phyloP scores from a whole-genome alignment of 139 green algal genomes.

The Pleodorina starrii region DNA sequence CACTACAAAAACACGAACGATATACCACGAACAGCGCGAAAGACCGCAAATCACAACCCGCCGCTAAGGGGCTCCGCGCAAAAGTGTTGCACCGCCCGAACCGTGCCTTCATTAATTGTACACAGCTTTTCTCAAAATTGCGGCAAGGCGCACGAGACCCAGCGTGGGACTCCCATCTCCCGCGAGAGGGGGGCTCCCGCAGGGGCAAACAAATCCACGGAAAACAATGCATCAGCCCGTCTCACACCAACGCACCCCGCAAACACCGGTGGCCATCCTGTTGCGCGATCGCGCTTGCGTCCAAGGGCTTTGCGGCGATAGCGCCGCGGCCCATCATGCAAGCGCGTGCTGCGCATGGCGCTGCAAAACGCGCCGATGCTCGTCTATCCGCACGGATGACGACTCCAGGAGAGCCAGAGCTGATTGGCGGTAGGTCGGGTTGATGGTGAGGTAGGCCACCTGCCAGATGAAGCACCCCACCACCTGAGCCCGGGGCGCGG shows the following conservation, averaged over 20 bases:
- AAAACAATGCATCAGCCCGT: background rate
- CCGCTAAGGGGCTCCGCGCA: background rate
- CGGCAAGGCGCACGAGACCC: background rate
- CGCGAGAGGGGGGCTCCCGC: no score
- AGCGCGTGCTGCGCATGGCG: conserved; percentile 14
- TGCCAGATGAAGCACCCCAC: conserved; percentile 67
- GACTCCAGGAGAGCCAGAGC: background rate
- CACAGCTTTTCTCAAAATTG: background rate
- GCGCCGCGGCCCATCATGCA: background rate
- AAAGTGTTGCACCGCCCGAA: conserved; percentile 10
- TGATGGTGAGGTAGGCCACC: conserved; percentile 55
- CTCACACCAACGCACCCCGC: no score
- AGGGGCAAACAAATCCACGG: background rate
- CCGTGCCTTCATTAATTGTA: background rate
- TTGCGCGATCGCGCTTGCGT: background rate
- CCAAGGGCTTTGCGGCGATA: background rate
- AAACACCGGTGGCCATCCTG: no score
- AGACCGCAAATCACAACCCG: conserved; percentile 7
- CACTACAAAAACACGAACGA: background rate
- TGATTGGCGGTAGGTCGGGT: conserved; percentile 45
- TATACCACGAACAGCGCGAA: background rate
- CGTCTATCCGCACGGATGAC: background rate
- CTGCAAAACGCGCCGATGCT: background rate
- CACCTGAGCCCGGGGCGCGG: conserved; percentile 20
- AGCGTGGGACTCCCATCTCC: no score